Percentiles rank a stretch among this genome's conserved stretches.
Evolutionary conservation across 208 protist genomes (phyloP).

Genomic region (Trypanosoma theileri): DNA sequence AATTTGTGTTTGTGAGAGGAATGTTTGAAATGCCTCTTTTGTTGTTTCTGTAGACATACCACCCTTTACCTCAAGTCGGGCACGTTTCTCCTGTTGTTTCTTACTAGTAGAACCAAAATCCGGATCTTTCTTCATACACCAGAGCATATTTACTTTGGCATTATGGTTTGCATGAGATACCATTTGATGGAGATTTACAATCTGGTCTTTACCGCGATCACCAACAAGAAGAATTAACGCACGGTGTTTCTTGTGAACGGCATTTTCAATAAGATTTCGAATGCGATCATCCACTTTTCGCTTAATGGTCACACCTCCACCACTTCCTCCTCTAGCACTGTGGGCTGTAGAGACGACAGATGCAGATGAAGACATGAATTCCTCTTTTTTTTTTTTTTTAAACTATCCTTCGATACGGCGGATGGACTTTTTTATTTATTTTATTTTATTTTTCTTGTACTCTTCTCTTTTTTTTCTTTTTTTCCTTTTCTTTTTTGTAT

Average conservation of each 20-base stretch:
- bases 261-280: slow-evolving; percentile 96
- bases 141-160: slow-evolving; percentile 97
- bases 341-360: slow-evolving; percentile 47
- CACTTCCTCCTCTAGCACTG: slow-evolving; percentile 26
- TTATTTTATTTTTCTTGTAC: slow-evolving; percentile 14
- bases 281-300: slow-evolving; percentile 96
- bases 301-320: slow-evolving; percentile 50
- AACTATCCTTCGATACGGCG: no score
- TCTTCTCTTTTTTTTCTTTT: neutral
- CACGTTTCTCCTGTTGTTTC: slow-evolving; percentile 94
- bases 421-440: neutral
- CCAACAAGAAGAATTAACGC: slow-evolving; percentile 98
- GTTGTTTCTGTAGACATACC: slow-evolving; percentile 91
- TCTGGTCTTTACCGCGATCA: slow-evolving; percentile 96
- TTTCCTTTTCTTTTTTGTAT: neutral
- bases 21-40: slow-evolving; percentile 98
- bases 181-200: slow-evolving; percentile 99
- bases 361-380: slow-evolving; percentile 17
- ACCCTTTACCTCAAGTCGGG: slow-evolving; percentile 94
- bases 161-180: slow-evolving; percentile 96
- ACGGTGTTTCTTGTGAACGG: slow-evolving; percentile 94
- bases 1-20: slow-evolving; percentile 98
- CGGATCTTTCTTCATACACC: slow-evolving; percentile 99
- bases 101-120: slow-evolving; percentile 94
- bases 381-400: neutral